Conservation (phyloP, 129 eudicot genomes). For the Escallonia herrerae region DNA sequence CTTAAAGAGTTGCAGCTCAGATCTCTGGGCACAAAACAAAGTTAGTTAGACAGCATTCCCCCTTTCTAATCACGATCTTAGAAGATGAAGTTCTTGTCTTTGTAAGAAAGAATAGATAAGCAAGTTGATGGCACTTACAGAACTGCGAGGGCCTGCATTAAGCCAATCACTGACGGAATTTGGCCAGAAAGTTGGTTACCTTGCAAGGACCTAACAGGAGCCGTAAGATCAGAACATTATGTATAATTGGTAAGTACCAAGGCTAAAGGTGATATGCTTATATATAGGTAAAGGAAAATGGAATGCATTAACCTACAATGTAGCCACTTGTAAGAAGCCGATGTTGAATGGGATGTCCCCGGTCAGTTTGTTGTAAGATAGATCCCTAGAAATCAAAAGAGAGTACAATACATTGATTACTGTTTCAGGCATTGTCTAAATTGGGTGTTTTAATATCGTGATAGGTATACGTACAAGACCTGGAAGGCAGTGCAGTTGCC, state of each 20-base stretch:
- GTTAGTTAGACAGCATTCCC: not conserved
- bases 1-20: conserved; percentile 76
- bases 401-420: not conserved
- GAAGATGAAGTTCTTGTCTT: too few relatives aligned
- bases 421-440: not conserved
- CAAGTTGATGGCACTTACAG: conserved; percentile 45
- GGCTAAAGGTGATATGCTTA: not conserved
- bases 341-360: conserved; percentile 92
- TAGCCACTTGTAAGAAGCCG: conserved; percentile 95
- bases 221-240: not conserved
- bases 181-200: conserved; percentile 72
- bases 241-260: not conserved
- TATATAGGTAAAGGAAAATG: not conserved
- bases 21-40: conserved; percentile 43
- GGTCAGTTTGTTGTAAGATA: conserved; percentile 71
- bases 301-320: conserved; percentile 55
- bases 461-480: conserved; percentile 70
- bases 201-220: conserved; percentile 61
- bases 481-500: conserved; percentile 99
- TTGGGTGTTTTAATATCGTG: not conserved
- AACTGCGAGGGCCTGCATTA: conserved; percentile 98
- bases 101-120: too few relatives aligned
- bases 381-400: conserved; percentile 49
- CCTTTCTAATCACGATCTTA: too few relatives aligned
- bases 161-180: conserved; percentile 92